Conservation (phyloP, 1,284 basidiomycete genomes). For the Hymenochaete sp. region DNA sequence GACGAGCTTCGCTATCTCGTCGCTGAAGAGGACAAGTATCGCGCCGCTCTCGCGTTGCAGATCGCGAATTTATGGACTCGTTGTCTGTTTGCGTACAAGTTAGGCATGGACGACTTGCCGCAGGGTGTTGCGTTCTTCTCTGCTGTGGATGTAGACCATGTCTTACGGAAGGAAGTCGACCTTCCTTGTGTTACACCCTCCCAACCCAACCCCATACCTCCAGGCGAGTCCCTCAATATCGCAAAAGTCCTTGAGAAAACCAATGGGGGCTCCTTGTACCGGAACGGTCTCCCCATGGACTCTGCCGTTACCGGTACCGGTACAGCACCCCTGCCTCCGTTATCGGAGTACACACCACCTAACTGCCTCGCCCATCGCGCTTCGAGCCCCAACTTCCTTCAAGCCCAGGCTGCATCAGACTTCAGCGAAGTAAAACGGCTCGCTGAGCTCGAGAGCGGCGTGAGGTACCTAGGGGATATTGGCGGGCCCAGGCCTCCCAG, state of each 20-base stretch:
- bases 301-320: conserved; percentile 19
- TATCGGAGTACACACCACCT: conserved; percentile 39
- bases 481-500: background rate
- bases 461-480: conserved; percentile 1
- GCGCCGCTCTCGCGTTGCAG: conserved; percentile 88
- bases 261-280: conserved; percentile 52
- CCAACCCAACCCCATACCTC: conserved; percentile 73
- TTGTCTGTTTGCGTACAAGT: conserved; percentile 82
- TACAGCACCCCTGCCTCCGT: conserved; percentile 13
- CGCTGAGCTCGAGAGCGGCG: conserved; percentile 41
- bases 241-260: conserved; percentile 56
- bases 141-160: conserved; percentile 87
- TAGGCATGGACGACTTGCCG: conserved; percentile 94
- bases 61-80: conserved; percentile 96
- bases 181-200: conserved; percentile 95
- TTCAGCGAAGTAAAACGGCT: conserved; percentile 60
- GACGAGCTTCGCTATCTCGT: conserved; percentile 96
- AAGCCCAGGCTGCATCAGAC: conserved; percentile 65
- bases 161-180: conserved; percentile 93
- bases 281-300: conserved; percentile 48
- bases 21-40: conserved; percentile 79
- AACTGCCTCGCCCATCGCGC: conserved; percentile 60
- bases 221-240: conserved; percentile 84
- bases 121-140: conserved; percentile 96
- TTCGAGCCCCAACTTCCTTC: conserved; percentile 50